A percentile compares a stretch with the other conserved stretches of the same genome.
These are phyloP conservation scores for Syzygium aromaticum DNA, from an alignment of 345 rosid genomes.

Conservation along the genomic window DNA sequence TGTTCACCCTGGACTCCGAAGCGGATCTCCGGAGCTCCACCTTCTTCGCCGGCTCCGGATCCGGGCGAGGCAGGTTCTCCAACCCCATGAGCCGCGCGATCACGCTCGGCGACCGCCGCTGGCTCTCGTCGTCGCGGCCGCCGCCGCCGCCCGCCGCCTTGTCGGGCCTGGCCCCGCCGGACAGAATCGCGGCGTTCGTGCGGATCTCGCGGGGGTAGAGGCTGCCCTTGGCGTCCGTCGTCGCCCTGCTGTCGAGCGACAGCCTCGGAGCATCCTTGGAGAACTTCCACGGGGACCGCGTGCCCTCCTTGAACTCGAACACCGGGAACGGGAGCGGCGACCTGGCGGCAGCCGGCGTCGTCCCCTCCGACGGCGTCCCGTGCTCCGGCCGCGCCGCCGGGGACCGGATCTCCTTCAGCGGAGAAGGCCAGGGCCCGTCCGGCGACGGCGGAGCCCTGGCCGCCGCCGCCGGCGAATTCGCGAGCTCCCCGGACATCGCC, in stretches of 20 bases:
- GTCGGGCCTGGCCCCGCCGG: constrained; percentile 14
- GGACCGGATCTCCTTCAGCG: constrained; percentile 22
- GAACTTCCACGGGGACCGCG: constrained; percentile 71
- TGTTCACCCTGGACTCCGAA: constrained; percentile 74
- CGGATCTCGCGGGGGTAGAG: constrained; percentile 84
- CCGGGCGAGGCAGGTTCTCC: constrained; percentile 52
- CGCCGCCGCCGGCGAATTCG: constrained; percentile 12
- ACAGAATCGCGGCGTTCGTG: constrained; percentile 24
- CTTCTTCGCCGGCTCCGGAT: constrained; percentile 32
- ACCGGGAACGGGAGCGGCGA: constrained; percentile 38
- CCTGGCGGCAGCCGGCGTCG: constrained; percentile 17
- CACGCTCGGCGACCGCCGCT: constrained; percentile 74
- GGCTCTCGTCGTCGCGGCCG: constrained; percentile 33
- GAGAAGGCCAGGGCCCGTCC: constrained; percentile 32
- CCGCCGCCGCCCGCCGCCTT: constrained; percentile 4
- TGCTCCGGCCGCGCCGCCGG: constrained; percentile 44
- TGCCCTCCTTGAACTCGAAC: constrained; percentile 46
- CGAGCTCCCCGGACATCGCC: constrained; percentile 22
- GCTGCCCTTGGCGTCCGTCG: constrained; percentile 76
- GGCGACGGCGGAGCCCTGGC: constrained; percentile 13
- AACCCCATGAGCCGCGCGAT: constrained; percentile 94
- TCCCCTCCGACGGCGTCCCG: constrained; percentile 16
- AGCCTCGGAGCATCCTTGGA: constrained; percentile 88
- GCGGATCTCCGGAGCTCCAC: constrained; percentile 83
- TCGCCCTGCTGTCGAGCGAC: constrained; percentile 94